Evolutionary conservation across 2,329 filamentous ascomycete species (phyloP).

Genomic region (Neospermospora avenae): DNA sequence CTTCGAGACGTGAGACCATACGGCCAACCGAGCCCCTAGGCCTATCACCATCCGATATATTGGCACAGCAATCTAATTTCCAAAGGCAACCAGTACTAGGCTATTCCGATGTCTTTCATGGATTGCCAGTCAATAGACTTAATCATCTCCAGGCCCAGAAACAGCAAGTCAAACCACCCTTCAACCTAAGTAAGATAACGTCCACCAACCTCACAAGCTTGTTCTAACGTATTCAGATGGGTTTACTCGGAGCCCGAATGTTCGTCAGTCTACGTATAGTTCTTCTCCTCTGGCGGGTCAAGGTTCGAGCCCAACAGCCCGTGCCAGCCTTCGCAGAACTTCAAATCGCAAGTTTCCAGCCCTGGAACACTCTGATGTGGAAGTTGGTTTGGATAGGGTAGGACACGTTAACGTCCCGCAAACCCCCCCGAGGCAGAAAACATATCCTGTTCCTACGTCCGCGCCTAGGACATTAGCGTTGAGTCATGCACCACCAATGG

Average conservation of each 20-base stretch:
- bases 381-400: not conserved
- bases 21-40: not conserved
- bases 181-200: constrained; percentile 28
- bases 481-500: constrained; percentile 32
- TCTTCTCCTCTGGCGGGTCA: constrained; percentile 25
- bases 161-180: constrained; percentile 32
- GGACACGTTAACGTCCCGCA: constrained; percentile 3
- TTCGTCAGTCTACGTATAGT: constrained; percentile 1
- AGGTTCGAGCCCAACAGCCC: constrained; percentile 31
- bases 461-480: constrained; percentile 19
- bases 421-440: constrained; percentile 15
- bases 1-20: not conserved
- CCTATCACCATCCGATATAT: not conserved
- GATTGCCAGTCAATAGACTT: not conserved
- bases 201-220: not conserved
- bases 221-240: constrained; percentile 24
- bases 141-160: constrained; percentile 25
- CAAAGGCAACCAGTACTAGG: not conserved
- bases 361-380: not conserved
- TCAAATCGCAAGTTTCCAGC: constrained; percentile 11
- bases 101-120: constrained; percentile 16
- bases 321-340: constrained; percentile 27
- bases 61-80: not conserved
- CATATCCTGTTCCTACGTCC: not conserved
- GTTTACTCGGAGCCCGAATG: constrained; percentile 20